phyloP scores from a whole-genome alignment of 208 protist genomes.

The Trypanosoma rangeli region DNA sequence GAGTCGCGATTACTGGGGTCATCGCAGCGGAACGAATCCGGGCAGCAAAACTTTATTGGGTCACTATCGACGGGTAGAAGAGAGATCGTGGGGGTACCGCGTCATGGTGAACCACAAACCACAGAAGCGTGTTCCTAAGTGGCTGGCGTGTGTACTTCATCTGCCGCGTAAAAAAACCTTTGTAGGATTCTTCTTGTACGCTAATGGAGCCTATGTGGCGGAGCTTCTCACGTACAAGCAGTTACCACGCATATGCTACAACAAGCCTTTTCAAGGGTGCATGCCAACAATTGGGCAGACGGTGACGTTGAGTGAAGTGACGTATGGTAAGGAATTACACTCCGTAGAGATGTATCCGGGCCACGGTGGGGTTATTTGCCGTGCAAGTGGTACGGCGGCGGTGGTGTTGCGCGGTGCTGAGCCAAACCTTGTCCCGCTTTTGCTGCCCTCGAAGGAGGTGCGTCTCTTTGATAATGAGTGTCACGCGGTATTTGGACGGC shows the following conservation, averaged over 20 bases:
- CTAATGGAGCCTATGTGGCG: constrained; percentile 89
- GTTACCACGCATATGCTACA: constrained; percentile 89
- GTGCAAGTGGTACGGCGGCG: constrained; percentile 81
- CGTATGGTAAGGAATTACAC: constrained; percentile 91
- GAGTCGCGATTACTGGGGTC: constrained; percentile 88
- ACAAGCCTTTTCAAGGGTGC: constrained; percentile 83
- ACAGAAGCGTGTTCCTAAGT: constrained; percentile 89
- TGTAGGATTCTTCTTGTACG: constrained; percentile 91
- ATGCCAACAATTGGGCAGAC: constrained; percentile 91
- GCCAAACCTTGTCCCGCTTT: constrained; percentile 84
- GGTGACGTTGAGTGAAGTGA: constrained; percentile 83
- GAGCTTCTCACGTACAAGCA: constrained; percentile 93
- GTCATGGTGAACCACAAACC: constrained; percentile 90
- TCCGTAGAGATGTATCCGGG: constrained; percentile 92
- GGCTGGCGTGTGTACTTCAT: constrained; percentile 87
- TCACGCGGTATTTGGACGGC: constrained; percentile 86
- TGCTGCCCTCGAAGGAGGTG: constrained; percentile 91
- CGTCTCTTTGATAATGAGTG: constrained; percentile 87
- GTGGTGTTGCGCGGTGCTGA: constrained; percentile 86
- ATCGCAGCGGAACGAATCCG: constrained; percentile 87
- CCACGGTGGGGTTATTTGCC: constrained; percentile 81
- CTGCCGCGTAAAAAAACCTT: constrained; percentile 78
- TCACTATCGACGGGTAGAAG: constrained; percentile 85
- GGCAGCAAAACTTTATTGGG: constrained; percentile 82
- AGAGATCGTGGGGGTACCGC: constrained; percentile 73